Evolutionary conservation across 2,329 filamentous ascomycete species (phyloP).

Genomic region (Alternaria rosae): DNA sequence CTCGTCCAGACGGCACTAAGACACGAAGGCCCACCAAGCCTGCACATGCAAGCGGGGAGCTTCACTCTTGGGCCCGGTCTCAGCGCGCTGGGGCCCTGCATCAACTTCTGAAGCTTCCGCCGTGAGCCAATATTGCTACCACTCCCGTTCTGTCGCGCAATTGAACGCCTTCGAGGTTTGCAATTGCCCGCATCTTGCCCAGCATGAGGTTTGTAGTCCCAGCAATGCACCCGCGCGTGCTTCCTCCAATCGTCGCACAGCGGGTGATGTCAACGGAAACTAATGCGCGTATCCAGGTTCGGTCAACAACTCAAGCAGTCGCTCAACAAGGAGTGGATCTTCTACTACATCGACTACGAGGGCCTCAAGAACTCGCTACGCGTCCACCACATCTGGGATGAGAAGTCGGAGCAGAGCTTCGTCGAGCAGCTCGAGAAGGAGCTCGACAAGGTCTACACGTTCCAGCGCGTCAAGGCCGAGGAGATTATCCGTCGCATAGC

Average conservation of each 20-base stretch:
- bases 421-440: slow-evolving; percentile 87
- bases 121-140: slow-evolving; percentile 13
- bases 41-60: slow-evolving; percentile 21
- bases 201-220: slow-evolving; percentile 28
- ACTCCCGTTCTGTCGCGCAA: slow-evolving; percentile 9
- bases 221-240: slow-evolving; percentile 10
- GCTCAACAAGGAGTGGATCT: slow-evolving; percentile 95
- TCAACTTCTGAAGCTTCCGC: slow-evolving; percentile 8
- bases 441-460: slow-evolving; percentile 96
- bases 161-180: not conserved
- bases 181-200: slow-evolving; percentile 22
- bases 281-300: slow-evolving; percentile 66
- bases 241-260: slow-evolving; percentile 23
- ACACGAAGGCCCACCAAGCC: slow-evolving; percentile 18
- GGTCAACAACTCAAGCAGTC: slow-evolving; percentile 96
- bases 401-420: slow-evolving; percentile 90
- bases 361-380: slow-evolving; percentile 88
- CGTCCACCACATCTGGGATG: slow-evolving; percentile 79
- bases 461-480: slow-evolving; percentile 96
- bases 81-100: slow-evolving; percentile 11
- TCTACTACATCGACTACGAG: slow-evolving; percentile 99
- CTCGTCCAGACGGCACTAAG: slow-evolving; percentile 15
- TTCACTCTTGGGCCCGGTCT: slow-evolving; percentile 9
- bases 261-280: slow-evolving; percentile 33
- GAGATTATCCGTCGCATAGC: slow-evolving; percentile 93